phyloP scores from a whole-genome alignment of 108 stramenopile genomes.

The Nitzschia sp. region DNA sequence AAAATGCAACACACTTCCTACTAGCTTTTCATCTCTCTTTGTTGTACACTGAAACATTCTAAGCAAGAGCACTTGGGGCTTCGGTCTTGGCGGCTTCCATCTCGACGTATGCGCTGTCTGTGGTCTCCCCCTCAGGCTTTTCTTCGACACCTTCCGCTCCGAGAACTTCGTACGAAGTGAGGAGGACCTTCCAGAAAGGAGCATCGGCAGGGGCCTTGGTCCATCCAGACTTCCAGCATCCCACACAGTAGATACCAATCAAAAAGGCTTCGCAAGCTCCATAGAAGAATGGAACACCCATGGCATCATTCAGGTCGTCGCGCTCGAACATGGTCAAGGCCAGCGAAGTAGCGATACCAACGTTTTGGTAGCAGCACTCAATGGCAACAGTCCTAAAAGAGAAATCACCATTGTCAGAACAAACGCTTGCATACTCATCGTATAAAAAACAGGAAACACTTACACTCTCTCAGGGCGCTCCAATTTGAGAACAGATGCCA shows the following conservation, averaged over 20 bases:
- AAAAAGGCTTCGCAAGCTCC: slow-evolving; percentile 65
- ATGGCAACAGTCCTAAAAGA: slow-evolving; percentile 60
- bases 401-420: neutral
- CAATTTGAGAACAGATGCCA: slow-evolving; percentile 44
- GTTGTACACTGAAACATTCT: too few species aligned
- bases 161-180: slow-evolving; percentile 61
- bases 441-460: slow-evolving; percentile 6
- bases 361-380: slow-evolving; percentile 88
- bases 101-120: slow-evolving; percentile 16
- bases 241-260: slow-evolving; percentile 65
- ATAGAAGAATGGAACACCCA: slow-evolving; percentile 82
- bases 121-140: neutral
- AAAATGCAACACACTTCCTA: too few species aligned
- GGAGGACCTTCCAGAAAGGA: slow-evolving; percentile 58
- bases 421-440: too few species aligned
- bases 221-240: slow-evolving; percentile 78
- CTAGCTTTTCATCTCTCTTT: too few species aligned
- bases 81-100: slow-evolving; percentile 8
- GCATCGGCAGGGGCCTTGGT: slow-evolving; percentile 73
- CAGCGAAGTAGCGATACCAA: slow-evolving; percentile 78
- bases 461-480: slow-evolving; percentile 69
- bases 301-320: slow-evolving; percentile 58
- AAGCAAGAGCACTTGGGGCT: neutral
- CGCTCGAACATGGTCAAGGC: slow-evolving; percentile 77
- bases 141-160: slow-evolving; percentile 8